Percentiles rank a stretch among this genome's conserved stretches.
phyloP scores from a whole-genome alignment of 345 rosid genomes.

The Acer yangbiense region DNA sequence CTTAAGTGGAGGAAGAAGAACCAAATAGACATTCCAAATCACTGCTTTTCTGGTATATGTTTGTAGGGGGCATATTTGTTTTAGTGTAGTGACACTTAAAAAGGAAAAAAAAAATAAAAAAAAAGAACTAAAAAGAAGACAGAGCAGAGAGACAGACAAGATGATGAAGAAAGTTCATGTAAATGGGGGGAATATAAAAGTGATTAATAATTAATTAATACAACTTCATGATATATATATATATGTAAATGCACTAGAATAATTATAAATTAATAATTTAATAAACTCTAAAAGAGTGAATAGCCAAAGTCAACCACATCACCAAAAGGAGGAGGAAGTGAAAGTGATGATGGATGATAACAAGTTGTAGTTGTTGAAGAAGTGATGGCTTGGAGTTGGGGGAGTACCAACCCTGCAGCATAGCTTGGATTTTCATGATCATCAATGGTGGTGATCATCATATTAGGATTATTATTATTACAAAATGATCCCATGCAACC shows the following conservation, averaged over 20 bases:
- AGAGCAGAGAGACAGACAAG: neutral
- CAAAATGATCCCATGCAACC: constrained; percentile 38
- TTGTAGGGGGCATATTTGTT: constrained; percentile 13
- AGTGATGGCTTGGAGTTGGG: constrained; percentile 29
- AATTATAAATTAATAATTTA: neutral
- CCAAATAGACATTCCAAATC: constrained; percentile 17
- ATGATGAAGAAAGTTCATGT: constrained; percentile 18
- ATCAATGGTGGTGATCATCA: neutral
- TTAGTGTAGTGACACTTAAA: constrained; percentile 2
- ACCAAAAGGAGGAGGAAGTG: constrained; percentile 36
- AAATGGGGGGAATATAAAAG: neutral
- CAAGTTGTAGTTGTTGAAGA: constrained; percentile 26
- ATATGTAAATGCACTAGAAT: neutral
- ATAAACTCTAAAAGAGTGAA: constrained; percentile 37
- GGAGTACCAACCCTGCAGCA: constrained; percentile 12
- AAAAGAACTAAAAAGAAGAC: neutral
- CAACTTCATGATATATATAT: neutral
- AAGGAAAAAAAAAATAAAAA: neutral
- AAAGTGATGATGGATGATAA: constrained; percentile 5
- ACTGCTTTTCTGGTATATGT: constrained; percentile 11
- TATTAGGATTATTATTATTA: constrained; percentile 12
- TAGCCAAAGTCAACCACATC: constrained; percentile 41
- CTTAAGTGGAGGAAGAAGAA: no score
- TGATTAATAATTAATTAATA: neutral
- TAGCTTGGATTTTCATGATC: constrained; percentile 10